A percentile compares a stretch with the other conserved stretches of the same genome.
phyloP scores from a whole-genome alignment of 371 early-diverging fungal genomes.

The Lichtheimia corymbifera region DNA sequence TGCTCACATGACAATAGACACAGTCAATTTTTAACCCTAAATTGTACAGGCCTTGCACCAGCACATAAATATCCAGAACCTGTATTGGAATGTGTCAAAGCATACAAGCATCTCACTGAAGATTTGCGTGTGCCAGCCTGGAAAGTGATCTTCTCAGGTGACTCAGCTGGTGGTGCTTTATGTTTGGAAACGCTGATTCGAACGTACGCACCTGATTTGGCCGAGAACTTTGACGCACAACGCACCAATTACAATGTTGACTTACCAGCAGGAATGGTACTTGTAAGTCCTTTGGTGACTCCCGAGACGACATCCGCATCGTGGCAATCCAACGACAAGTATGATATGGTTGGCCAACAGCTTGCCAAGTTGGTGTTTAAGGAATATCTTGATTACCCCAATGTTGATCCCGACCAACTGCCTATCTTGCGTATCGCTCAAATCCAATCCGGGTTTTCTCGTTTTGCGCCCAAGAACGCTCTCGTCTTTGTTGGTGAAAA shows the following conservation, averaged over 20 bases:
- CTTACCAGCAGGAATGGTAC: slow-evolving; percentile 34
- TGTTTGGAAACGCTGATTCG: slow-evolving; percentile 31
- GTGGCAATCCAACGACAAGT: slow-evolving; percentile 27
- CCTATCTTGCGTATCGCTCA: slow-evolving; percentile 27
- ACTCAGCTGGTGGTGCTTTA: slow-evolving; percentile 40
- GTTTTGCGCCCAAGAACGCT: slow-evolving; percentile 31
- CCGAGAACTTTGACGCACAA: slow-evolving; percentile 21
- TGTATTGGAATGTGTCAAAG: slow-evolving; percentile 42
- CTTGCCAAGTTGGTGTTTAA: slow-evolving; percentile 32
- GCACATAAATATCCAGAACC: slow-evolving; percentile 49
- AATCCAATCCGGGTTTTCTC: slow-evolving; percentile 22
- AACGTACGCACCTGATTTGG: slow-evolving; percentile 26
- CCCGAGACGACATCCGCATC: slow-evolving; percentile 28
- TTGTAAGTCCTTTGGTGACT: slow-evolving; percentile 35
- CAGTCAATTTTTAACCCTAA: neutral
- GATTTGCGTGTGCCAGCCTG: slow-evolving; percentile 30
- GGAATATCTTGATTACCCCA: slow-evolving; percentile 31
- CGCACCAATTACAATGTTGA: slow-evolving; percentile 23
- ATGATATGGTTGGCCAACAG: slow-evolving; percentile 26
- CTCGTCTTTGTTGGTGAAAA: slow-evolving; percentile 38
- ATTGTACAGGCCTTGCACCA: slow-evolving; percentile 45
- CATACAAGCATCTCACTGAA: slow-evolving; percentile 47
- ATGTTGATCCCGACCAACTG: slow-evolving; percentile 24
- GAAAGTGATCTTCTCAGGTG: slow-evolving; percentile 39
- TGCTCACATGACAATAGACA: neutral